Percentiles rank a stretch among this genome's conserved stretches.
Conservation (phyloP, 192 early-diverging fungal genomes). For the Coemansia sp. region DNA sequence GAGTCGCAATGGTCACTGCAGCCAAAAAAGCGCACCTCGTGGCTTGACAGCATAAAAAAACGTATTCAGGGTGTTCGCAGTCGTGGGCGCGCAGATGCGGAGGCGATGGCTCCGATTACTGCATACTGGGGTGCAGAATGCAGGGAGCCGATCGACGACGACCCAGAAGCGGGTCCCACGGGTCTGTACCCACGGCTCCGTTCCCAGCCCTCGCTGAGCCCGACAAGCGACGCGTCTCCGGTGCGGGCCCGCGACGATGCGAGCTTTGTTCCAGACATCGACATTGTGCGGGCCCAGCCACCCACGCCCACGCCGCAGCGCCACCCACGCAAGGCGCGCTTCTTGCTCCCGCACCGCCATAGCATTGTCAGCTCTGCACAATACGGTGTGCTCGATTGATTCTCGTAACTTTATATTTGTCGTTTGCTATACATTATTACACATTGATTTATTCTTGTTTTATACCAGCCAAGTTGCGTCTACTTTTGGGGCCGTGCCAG, state of each 20-base stretch:
- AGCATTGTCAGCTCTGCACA: conserved; percentile 13
- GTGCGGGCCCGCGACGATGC: conserved; percentile 7
- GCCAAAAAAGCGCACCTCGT: conserved; percentile 17
- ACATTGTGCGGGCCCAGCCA: not conserved
- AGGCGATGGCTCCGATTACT: not conserved
- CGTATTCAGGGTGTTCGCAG: conserved; percentile 12
- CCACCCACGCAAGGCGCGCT: conserved; percentile 16
- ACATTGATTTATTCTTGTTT: not conserved
- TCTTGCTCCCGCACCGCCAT: conserved; percentile 32
- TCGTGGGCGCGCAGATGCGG: conserved; percentile 4
- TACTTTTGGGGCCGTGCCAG: conserved; percentile 17
- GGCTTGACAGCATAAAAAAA: conserved; percentile 33
- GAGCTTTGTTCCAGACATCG: conserved; percentile 29
- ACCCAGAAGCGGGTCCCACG: conserved; percentile 3
- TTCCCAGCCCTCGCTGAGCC: conserved; percentile 44
- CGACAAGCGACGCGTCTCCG: conserved; percentile 8
- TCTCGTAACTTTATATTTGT: not conserved
- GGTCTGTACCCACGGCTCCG: conserved; percentile 39
- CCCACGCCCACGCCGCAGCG: not conserved
- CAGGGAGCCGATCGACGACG: not conserved
- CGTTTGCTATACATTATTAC: too few species aligned
- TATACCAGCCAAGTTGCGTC: not conserved
- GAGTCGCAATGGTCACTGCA: conserved; percentile 6
- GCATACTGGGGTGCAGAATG: not conserved
- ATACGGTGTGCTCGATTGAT: conserved; percentile 4